A percentile compares a stretch with the other conserved stretches of the same genome.
Evolutionary conservation across 2,329 filamentous ascomycete species (phyloP).

Genomic region (Mycosphaerelloides madeirae): DNA sequence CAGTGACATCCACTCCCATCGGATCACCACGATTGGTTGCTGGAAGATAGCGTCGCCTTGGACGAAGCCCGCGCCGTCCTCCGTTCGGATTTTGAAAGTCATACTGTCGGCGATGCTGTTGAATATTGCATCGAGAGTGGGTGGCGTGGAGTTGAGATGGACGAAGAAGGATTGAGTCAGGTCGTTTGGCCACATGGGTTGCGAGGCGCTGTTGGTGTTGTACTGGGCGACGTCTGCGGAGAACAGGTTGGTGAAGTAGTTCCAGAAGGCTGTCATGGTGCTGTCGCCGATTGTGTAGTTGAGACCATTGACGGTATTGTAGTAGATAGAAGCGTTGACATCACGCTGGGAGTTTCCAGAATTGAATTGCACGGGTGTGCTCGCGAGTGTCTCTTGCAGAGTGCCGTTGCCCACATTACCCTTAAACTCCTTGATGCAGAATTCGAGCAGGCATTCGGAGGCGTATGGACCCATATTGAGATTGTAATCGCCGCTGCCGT

Average conservation of each 20-base stretch:
- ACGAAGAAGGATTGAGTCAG: background rate
- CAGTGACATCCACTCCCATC: background rate
- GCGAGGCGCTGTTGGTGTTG: background rate
- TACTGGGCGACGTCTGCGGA: background rate
- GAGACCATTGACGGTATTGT: background rate
- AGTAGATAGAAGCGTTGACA: background rate
- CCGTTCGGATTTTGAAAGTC: background rate
- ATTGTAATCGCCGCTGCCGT: background rate
- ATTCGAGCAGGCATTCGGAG: background rate
- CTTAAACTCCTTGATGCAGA: background rate
- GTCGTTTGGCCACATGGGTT: background rate
- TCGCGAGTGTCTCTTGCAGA: background rate
- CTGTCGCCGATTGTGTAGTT: conserved; percentile 3
- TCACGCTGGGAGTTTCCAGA: background rate
- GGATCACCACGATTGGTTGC: background rate
- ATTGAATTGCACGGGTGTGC: background rate
- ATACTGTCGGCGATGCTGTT: background rate
- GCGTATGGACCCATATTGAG: background rate
- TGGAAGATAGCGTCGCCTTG: background rate
- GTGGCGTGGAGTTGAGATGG: background rate
- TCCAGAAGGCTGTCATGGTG: conserved; percentile 1
- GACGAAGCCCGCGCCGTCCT: background rate
- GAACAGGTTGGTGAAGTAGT: background rate
- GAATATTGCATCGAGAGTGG: conserved; percentile 1
- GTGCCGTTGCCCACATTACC: background rate